Evolutionary conservation across 2,329 filamentous ascomycete species (phyloP), one percentile per base, ranked within the genome.

Genomic region (Chrysosporium keratinophilum): DNA sequence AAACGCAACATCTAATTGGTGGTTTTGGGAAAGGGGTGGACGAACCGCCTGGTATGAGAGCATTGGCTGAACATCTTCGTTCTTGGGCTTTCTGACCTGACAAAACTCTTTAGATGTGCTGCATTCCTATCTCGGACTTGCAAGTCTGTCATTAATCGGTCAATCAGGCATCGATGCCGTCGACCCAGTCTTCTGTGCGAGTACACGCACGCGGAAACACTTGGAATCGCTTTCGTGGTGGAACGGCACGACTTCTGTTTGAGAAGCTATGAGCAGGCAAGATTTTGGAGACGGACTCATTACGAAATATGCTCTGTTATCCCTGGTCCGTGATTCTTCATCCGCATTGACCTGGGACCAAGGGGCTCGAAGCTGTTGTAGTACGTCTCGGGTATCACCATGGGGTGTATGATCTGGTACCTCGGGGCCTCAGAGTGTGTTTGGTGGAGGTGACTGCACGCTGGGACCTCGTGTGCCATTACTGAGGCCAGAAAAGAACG

Each of bases 121-220:
- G 61, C 93, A 98, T 66, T 87, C 86, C 0, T 96, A 90, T 66
- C 78, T 97, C 31, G 93, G 89, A 0, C 78, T 97, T 34, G 86
- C 88, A 1, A 84, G 87, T 0, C 74, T 98, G 39, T 82, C 84
- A 0, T 78, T 87, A 14, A 79, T 89, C 67, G 81, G 81, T 6
- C 87, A 95, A 60, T 67, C 77, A 0, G 80, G 80, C 0, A 66
- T 97, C 37, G 85, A 84, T 58, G 70, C 74, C 17, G 77, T 95
- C 47, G 88, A 97, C 66, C 78, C 85, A 0, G 79, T 79, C 0
- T 72, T 96, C 49, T 95, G 88, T 63, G 80, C 91, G 39, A 89
- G 85, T 59, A 71, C 76, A 54, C 66, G 70, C 39, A 66, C 70
- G 33, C 64, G 68, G 40, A 62, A 65, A 43, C 69, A 70, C 57